Percentiles rank a stretch among this genome's conserved stretches.
Evolutionary conservation across 495 filamentous ascomycete species (phyloP).

Genomic region (Staphylotrichum tortipilum): DNA sequence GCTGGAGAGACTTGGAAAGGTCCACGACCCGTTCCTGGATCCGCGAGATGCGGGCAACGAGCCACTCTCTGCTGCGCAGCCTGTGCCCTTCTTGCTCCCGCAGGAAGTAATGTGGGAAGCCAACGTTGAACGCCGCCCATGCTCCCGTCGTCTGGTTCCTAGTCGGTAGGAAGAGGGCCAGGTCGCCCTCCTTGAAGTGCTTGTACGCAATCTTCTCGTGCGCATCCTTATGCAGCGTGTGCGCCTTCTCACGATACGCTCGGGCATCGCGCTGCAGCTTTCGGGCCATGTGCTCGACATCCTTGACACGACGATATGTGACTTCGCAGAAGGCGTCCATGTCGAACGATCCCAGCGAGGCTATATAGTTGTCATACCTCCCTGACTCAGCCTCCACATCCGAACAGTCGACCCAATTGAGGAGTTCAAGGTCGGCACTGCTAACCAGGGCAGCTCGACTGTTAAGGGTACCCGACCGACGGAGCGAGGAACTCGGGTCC

Average conservation of each 20-base stretch:
- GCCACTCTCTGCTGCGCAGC: constrained; percentile 75
- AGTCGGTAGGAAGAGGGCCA: constrained; percentile 91
- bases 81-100: constrained; percentile 87
- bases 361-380: constrained; percentile 63
- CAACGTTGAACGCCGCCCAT: constrained; percentile 98
- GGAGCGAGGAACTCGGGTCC: constrained; percentile 52
- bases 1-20: constrained; percentile 59
- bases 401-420: constrained; percentile 71
- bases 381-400: constrained; percentile 56
- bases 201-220: constrained; percentile 96
- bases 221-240: constrained; percentile 74
- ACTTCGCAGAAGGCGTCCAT: constrained; percentile 73
- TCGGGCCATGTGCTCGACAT: constrained; percentile 78
- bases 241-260: constrained; percentile 79
- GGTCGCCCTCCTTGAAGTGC: constrained; percentile 91
- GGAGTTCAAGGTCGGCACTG: constrained; percentile 52
- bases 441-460: constrained; percentile 36
- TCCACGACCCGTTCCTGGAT: constrained; percentile 93
- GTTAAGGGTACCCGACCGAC: constrained; percentile 35
- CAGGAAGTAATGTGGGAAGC: constrained; percentile 92
- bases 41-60: constrained; percentile 85
- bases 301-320: constrained; percentile 76
- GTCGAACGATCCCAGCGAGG: constrained; percentile 64
- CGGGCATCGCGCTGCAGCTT: constrained; percentile 85
- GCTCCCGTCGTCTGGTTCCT: constrained; percentile 86